These are phyloP conservation scores for Nakazawaea siamensis DNA, from an alignment of 805 yeast species.

Conservation along the genomic window DNA sequence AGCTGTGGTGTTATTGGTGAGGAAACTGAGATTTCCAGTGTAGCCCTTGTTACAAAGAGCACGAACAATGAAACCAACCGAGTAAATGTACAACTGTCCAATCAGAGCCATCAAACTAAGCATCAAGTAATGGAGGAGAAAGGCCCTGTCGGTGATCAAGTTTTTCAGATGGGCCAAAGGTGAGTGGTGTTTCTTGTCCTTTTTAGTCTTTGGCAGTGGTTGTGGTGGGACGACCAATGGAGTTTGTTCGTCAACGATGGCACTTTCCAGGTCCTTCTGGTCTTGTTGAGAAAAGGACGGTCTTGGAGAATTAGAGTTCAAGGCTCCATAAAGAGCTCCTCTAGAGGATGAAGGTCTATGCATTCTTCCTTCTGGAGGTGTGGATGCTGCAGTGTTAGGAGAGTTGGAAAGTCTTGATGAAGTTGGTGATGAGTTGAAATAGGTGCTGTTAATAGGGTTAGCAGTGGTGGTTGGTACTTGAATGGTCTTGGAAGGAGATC, in stretches of 20 bases:
- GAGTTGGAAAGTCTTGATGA: slow-evolving; percentile 4
- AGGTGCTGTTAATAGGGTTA: slow-evolving; percentile 4
- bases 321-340: no score
- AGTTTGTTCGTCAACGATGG: slow-evolving; percentile 5
- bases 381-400: slow-evolving; percentile 1
- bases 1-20: slow-evolving; percentile 17
- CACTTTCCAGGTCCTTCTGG: no score
- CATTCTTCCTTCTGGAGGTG: neutral
- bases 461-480: neutral
- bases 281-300: no score
- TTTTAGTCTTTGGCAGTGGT: neutral
- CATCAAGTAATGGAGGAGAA: slow-evolving; percentile 44
- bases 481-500: neutral
- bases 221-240: slow-evolving; percentile 2
- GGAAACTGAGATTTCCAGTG: neutral
- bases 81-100: slow-evolving; percentile 66
- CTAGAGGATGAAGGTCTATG: neutral
- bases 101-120: slow-evolving; percentile 51
- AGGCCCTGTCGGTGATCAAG: slow-evolving; percentile 25
- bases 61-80: slow-evolving; percentile 66
- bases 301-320: slow-evolving; percentile 1
- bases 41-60: slow-evolving; percentile 25
- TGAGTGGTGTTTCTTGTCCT: slow-evolving; percentile 10
- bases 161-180: slow-evolving; percentile 17
- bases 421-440: slow-evolving; percentile 8